Percentiles rank a stretch among this genome's conserved stretches.
Conservation (phyloP, 2,329 filamentous ascomycete species). For the Calonectria hongkongensis region DNA sequence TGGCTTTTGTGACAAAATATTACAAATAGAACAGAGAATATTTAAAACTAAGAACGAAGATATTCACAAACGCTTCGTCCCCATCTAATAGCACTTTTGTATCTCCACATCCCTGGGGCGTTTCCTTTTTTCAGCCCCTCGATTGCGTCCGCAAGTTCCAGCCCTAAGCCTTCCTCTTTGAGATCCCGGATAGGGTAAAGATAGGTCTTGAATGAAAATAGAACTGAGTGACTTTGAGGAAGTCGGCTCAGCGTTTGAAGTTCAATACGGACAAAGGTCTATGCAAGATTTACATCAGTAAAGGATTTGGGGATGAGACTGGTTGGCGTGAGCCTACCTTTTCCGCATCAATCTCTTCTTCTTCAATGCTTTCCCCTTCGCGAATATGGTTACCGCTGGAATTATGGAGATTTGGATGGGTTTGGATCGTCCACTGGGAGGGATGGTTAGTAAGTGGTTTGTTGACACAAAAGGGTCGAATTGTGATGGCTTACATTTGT, state of each 20-base stretch:
- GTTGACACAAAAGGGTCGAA: neutral
- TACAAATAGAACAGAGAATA: neutral
- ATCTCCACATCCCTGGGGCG: constrained; percentile 71
- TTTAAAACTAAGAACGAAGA: constrained; percentile 57
- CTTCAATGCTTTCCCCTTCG: constrained; percentile 56
- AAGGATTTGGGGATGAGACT: neutral
- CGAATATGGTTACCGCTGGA: constrained; percentile 62
- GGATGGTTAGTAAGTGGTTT: neutral
- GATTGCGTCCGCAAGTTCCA: constrained; percentile 69
- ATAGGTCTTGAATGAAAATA: constrained; percentile 75
- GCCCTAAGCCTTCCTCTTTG: constrained; percentile 68
- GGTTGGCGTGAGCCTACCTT: constrained; percentile 51
- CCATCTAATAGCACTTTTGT: constrained; percentile 70
- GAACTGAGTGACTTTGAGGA: constrained; percentile 65
- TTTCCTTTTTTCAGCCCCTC: constrained; percentile 70
- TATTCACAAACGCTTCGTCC: constrained; percentile 68
- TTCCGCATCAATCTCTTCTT: constrained; percentile 63
- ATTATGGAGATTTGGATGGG: constrained; percentile 64
- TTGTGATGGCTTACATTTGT: constrained; percentile 27
- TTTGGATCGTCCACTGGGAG: constrained; percentile 69
- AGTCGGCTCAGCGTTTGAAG: constrained; percentile 71
- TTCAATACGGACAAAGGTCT: constrained; percentile 67
- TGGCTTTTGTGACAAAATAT: neutral
- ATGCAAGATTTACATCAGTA: neutral
- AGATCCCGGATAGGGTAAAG: constrained; percentile 68